Conservation (phyloP, 805 yeast genomes). For the Lipomyces mesembrius region DNA sequence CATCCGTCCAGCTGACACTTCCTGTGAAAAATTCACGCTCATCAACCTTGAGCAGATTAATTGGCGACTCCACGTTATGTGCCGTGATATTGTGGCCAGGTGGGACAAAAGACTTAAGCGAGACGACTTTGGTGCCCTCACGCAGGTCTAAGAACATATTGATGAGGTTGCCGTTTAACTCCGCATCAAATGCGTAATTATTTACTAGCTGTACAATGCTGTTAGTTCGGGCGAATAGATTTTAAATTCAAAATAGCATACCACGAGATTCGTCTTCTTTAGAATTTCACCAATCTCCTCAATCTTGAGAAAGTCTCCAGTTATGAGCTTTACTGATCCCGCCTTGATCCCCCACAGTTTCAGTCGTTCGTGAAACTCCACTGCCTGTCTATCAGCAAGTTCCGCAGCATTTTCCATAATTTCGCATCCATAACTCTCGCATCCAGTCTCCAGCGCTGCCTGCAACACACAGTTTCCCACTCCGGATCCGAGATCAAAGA, state of each 20-base stretch:
- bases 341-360: conserved; percentile 65
- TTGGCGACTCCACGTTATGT: conserved; percentile 58
- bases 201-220: conserved; percentile 57
- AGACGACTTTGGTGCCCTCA: conserved; percentile 77
- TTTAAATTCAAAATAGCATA: conserved; percentile 11
- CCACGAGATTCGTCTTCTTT: conserved; percentile 66
- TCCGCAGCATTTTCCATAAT: conserved; percentile 81
- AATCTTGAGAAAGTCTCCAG: conserved; percentile 74
- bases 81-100: conserved; percentile 68
- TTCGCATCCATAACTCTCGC: conserved; percentile 86
- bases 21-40: conserved; percentile 66
- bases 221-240: neutral
- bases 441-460: conserved; percentile 85
- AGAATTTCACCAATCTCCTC: conserved; percentile 58
- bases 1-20: conserved; percentile 86
- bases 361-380: conserved; percentile 63
- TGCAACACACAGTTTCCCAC: conserved; percentile 92
- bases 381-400: conserved; percentile 63
- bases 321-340: conserved; percentile 61
- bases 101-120: conserved; percentile 78
- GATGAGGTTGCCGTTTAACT: conserved; percentile 69
- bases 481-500: conserved; percentile 90
- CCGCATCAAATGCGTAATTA: conserved; percentile 82
- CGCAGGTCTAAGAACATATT: conserved; percentile 64
- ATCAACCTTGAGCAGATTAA: conserved; percentile 68